Conservation (phyloP, 441 rosid species). For the Croton setiger region DNA sequence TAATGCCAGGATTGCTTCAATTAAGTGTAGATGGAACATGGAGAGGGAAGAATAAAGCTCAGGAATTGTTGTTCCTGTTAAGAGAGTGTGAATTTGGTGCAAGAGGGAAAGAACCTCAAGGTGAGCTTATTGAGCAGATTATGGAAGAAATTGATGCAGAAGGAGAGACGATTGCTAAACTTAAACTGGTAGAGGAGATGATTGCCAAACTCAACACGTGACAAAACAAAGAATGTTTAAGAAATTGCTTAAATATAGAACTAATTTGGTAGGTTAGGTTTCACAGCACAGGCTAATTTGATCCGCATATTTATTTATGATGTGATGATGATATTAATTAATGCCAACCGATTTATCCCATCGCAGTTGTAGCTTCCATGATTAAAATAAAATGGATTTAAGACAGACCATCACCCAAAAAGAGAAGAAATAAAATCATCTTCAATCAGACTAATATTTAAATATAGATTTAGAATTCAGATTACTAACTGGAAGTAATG, state of each 20-base stretch:
- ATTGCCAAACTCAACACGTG: constrained; percentile 59
- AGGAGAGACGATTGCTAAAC: constrained; percentile 40
- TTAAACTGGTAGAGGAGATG: constrained; percentile 69
- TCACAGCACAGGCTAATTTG: too few relatives aligned
- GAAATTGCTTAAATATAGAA: background rate
- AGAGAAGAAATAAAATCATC: too few relatives aligned
- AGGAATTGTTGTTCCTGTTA: constrained; percentile 52
- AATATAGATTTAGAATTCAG: too few relatives aligned
- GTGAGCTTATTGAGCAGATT: constrained; percentile 49
- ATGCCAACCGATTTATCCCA: too few relatives aligned
- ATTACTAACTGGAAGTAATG: too few relatives aligned
- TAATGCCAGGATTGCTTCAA: constrained; percentile 74
- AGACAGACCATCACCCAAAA: too few relatives aligned
- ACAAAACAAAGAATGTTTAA: background rate
- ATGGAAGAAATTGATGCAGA: constrained; percentile 72
- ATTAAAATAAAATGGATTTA: too few relatives aligned
- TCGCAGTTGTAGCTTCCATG: too few relatives aligned
- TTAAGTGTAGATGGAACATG: constrained; percentile 67
- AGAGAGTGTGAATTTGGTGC: constrained; percentile 45
- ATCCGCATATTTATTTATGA: too few relatives aligned
- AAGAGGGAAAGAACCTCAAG: constrained; percentile 35
- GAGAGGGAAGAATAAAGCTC: constrained; percentile 56
- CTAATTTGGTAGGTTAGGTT: background rate
- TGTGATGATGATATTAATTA: too few relatives aligned
- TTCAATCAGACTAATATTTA: too few relatives aligned